Evolutionary conservation across 2,329 filamentous ascomycete species (phyloP).

Genomic region (Trichoderma asperellum): DNA sequence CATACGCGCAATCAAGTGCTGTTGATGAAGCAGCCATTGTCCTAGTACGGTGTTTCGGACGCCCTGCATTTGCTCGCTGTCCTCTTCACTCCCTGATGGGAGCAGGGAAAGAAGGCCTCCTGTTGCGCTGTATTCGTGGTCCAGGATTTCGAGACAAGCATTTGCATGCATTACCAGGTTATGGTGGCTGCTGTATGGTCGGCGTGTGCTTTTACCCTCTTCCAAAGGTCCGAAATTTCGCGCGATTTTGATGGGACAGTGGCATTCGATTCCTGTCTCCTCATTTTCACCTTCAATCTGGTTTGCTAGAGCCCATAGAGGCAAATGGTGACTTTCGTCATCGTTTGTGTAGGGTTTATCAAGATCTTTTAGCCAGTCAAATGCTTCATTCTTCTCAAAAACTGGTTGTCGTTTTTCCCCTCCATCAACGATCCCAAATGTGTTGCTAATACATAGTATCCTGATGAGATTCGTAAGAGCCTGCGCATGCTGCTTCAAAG

Average conservation of each 20-base stretch:
- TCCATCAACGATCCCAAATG: slow-evolving; percentile 31
- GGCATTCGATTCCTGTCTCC: slow-evolving; percentile 46
- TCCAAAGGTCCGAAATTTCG: slow-evolving; percentile 32
- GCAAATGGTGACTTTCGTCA: slow-evolving; percentile 52
- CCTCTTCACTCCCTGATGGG: slow-evolving; percentile 46
- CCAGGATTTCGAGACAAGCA: slow-evolving; percentile 61
- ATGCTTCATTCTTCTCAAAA: slow-evolving; percentile 53
- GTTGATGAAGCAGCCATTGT: slow-evolving; percentile 59
- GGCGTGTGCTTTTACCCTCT: slow-evolving; percentile 31
- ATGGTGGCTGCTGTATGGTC: slow-evolving; percentile 52
- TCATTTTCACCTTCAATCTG: slow-evolving; percentile 50
- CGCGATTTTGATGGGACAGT: slow-evolving; percentile 50
- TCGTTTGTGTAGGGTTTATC: slow-evolving; percentile 52
- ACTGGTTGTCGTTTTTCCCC: slow-evolving; percentile 35
- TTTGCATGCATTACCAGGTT: slow-evolving; percentile 62
- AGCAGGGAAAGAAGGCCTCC: slow-evolving; percentile 61
- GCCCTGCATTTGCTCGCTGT: slow-evolving; percentile 44
- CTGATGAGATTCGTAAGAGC: slow-evolving; percentile 59
- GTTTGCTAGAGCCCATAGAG: slow-evolving; percentile 53
- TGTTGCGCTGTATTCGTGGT: slow-evolving; percentile 60
- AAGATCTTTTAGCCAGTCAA: slow-evolving; percentile 61
- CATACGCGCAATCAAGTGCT: slow-evolving; percentile 57
- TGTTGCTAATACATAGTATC: slow-evolving; percentile 48
- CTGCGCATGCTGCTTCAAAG: slow-evolving; percentile 64
- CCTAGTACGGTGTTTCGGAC: slow-evolving; percentile 59